Evolutionary conservation across 202 grass and related monocot genomes (phyloP), one percentile per base, ranked within the genome.

Genomic region (Eragrostis tef): DNA sequence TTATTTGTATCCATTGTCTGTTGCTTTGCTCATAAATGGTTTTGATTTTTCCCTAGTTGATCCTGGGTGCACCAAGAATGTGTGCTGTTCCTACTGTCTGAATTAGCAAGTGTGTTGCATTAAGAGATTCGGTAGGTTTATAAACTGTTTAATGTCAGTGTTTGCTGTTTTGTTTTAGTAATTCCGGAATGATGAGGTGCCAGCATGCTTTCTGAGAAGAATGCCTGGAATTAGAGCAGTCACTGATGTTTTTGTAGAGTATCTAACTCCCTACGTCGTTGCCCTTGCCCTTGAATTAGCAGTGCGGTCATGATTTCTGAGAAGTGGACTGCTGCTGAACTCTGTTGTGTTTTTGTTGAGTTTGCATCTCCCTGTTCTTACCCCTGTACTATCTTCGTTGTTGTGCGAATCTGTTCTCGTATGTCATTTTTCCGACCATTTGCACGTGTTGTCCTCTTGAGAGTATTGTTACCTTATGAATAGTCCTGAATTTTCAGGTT

Each of bases 71-170:
- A 10, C 44, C 39, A 67, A 58, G 21, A 67, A 39, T 5, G 8
- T 68, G 47, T 47, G 13, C 24, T 71, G 49, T 85, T 79, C 58
- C 6, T 71, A 1, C 16, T 64, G 1, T 56, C 39, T 72, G 16
- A 61, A 79, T 9, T 62, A 34, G 14, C 27, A 66, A 64, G 7
- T 67, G 4, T 42, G 29, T 79, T 54, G 1, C 51, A 63, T 67
- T 49, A 78, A 29, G 16, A 19, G 29, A 47, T n/a, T 34, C 2
- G 19, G 36, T 19, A 57, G 19, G 20, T 67, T 51, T 44, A 11
- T 15, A 12, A 81, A 43, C 16, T 68, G n/a, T 74, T 29, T 9
- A 57, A 57, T 5, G 39, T 48, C 11, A 34, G 15, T 31, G 53
- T 67, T 5, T 84, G 17, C 47, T 56, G 22, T 5, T 10, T 79